Base-by-base conservation (phyloP, 352 stramenopile genomes). In the Phytophthora brassicae region DNA sequence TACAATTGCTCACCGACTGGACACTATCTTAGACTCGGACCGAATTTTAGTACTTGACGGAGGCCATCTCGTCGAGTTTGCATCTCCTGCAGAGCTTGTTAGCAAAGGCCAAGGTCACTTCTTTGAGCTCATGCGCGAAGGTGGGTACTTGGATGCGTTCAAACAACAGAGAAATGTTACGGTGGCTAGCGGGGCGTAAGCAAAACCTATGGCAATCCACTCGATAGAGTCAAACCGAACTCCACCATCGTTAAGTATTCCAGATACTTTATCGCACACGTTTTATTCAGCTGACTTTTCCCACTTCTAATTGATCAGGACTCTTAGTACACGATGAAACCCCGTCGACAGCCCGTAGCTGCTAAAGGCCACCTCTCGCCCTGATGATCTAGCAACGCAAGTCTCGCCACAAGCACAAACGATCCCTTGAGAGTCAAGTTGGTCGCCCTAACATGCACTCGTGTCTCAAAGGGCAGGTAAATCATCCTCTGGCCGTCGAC, bases 1-100 rank as follows among this genome's bases (percentile, higher is more conserved):
- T 3, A 98, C 93, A 1, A 98, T 99, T 52, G 97, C 96, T 11
- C 97, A 99, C 22, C 98, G 59, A 6, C 35, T 66, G 2, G 59
- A 67, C 60, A 99, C 96, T 3, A 93, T 99, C 33, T 90, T 99
- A 62, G 92, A 99, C 65, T 70, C 66, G 9, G 58, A 78, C 24
- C 42, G 64, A 2, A 68, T 75, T 26, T 24, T 75, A 28, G 78
- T 91, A 13, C 78, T 75, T 87, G 88, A 72, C 86, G 98, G 66
- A 61, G 75, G 26, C n/a, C 50, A 35, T 5, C 66, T 89, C 8
- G 89, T 81, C 4, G 89, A 98, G 59, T 93, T 88, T 60, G 96
- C 82, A 16, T 62, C 83, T 16, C 93, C 95, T 1, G 19, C 48
- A 3, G 72, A 89, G 19, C 53, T 99, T 26, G 49, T 80, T 11